Evolutionary conservation across 2,329 filamentous ascomycete genomes (phyloP), one percentile per base, ranked within the genome.

Genomic region (Fusarium keratoplasticum): DNA sequence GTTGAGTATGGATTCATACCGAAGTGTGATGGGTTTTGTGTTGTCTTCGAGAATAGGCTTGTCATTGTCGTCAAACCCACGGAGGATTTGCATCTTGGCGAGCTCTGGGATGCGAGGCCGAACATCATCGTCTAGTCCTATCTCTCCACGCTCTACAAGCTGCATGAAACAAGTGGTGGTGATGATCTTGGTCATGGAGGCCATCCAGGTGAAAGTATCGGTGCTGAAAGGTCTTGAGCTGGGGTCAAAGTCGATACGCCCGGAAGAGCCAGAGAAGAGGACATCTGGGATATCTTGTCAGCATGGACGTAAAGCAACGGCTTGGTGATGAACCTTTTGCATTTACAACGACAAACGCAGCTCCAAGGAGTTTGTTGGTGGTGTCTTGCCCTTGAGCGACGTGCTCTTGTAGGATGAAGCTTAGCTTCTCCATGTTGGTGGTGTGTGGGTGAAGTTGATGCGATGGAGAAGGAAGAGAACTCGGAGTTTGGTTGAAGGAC

Each of bases 141-240:
- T 58, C 5, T 72, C 64, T 6, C 79, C 81, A 6, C 71, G 72
- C 70, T 86, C 83, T 13, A 86, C 82, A 52, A 85, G 78, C 62
- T 85, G 84, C 77, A 87, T 79, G 22, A 85, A 38, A 57, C 77
- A 78, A 1, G 80, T 81, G 6, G 78, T 74, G 0, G 84, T 84
- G 52, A 83, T 72, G n/a, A 86, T 76, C 74, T 87, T 86, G 66
- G 84, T 86, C 74, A 85, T 67, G n/a, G 84, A 86, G 10, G 84
- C 84, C 14, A 82, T 76, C 76, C 79, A 84, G 22, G 80, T 78
- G 52, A 86, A 81, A 2, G 84, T 79, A 42, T 80, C 69, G 1
- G 71, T 58, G 3, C 69, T 71, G 74, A 84, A 87, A 1, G 73
- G 66, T 0, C 74, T 65, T 2, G 84, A 80, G 25, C 70, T 62